Conservation (phyloP, 2,329 filamentous ascomycete genomes). For the Penicillium brevicompactum region DNA sequence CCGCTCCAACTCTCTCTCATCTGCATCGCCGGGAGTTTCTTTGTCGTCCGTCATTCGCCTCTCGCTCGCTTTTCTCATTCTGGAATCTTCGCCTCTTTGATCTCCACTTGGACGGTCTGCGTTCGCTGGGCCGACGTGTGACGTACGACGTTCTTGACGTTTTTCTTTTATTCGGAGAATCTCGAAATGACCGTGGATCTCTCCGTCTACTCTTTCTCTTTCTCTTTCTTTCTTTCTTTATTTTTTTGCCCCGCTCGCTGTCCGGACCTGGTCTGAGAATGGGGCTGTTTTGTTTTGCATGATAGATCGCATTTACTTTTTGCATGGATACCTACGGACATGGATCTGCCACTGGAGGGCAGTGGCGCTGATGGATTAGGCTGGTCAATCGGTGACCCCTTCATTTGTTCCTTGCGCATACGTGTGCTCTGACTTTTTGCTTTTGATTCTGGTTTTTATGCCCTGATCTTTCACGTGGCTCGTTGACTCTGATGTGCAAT, state of each 20-base stretch:
- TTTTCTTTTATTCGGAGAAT: background rate
- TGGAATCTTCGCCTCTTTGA: constrained; percentile 1
- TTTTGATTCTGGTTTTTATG: constrained; percentile 5
- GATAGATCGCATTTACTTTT: constrained; percentile 20
- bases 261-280: background rate
- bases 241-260: background rate
- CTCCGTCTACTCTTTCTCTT: background rate
- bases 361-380: constrained; percentile 24
- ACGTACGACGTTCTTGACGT: background rate
- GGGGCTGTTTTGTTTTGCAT: constrained; percentile 13
- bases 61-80: constrained; percentile 16
- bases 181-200: background rate
- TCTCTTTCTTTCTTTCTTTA: constrained; percentile 1
- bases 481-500: constrained; percentile 2
- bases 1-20: constrained; percentile 17
- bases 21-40: constrained; percentile 37
- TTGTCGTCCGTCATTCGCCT: constrained; percentile 22
- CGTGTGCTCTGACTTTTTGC: constrained; percentile 8
- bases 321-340: constrained; percentile 27
- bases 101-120: background rate
- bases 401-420: constrained; percentile 15
- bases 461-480: constrained; percentile 1
- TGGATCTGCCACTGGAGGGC: constrained; percentile 29
- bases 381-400: constrained; percentile 20
- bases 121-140: constrained; percentile 5